Evolutionary conservation across 345 rosid genomes (phyloP), one percentile per base, ranked within the genome.

Genomic region (Arabis hirsuta): DNA sequence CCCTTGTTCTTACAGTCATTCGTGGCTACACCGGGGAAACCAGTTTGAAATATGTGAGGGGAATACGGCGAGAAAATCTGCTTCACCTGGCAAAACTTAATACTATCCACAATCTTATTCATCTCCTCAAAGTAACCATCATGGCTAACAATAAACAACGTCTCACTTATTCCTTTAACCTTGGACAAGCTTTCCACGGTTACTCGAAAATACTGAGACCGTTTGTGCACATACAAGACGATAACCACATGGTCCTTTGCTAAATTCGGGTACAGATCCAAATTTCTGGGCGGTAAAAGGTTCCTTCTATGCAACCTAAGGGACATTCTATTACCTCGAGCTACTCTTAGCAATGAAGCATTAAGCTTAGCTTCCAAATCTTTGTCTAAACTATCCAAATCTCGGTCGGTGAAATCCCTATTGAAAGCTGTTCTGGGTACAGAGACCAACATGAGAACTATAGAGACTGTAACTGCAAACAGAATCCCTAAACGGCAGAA

Each of bases 71-170:
- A 86, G 69, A 84, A 88, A 22, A 95, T 87, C 86, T 92, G 99
- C 42, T 95, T 95, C 79, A 92, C 94, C 69, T 80, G 96, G 69
- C 98, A 95, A 82, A 95, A 95, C 71, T 68, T 85, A 50, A 91
- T 95, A 19, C 90, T 61, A 46, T 86, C 80, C 67, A 95, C 92
- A 48, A 95, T 76, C 82, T 81, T 79, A 69, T 90, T 88, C 99
- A 95, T 95, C 65, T 88, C 92, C 46, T 87, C 83, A 51, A 87
- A 95, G 83, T 88, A 87, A 50, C 97, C 99, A 76, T 92, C 99
- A 76, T 91, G 99, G 65, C 98, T 95, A 75, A 92, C 91, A 75
- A 95, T 81, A 75, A 95, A 82, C 52, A 95, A 70, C 2, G 99
- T 91, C 83, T 95, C 98, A 24, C 82, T 81, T 22, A 92, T 95